Percentiles rank a stretch among this genome's conserved stretches.
These are phyloP conservation scores for Hypoxylon sp. DNA, from an alignment of 2,329 filamentous ascomycete species.

Conservation along the genomic window DNA sequence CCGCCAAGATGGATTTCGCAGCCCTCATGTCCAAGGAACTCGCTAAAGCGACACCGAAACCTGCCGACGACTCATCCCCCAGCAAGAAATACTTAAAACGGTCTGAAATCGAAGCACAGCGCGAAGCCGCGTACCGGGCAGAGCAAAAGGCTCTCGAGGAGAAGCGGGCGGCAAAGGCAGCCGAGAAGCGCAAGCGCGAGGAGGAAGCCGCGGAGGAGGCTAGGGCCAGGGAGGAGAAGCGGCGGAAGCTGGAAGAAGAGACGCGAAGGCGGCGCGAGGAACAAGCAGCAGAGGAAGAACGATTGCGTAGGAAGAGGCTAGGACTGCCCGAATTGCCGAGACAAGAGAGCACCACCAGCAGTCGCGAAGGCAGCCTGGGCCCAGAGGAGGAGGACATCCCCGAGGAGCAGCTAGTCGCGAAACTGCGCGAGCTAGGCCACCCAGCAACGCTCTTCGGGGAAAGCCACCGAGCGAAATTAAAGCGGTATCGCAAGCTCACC, in stretches of 20 bases:
- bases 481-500: constrained; percentile 76
- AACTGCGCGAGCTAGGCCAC: constrained; percentile 78
- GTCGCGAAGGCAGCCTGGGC: constrained; percentile 58
- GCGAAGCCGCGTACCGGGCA: constrained; percentile 81
- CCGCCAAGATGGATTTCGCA: constrained; percentile 87
- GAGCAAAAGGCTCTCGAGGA: constrained; percentile 82
- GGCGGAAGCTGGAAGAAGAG: constrained; percentile 83
- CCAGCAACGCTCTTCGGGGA: constrained; percentile 87
- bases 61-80: constrained; percentile 41
- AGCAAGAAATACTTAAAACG: constrained; percentile 86
- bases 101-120: constrained; percentile 85
- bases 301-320: constrained; percentile 77
- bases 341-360: constrained; percentile 58
- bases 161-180: constrained; percentile 75
- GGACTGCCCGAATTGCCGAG: constrained; percentile 77
- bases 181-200: constrained; percentile 88
- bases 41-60: constrained; percentile 75
- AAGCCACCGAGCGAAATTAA: constrained; percentile 74
- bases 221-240: constrained; percentile 82
- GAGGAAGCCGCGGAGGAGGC: constrained; percentile 83
- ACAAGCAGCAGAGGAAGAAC: constrained; percentile 79
- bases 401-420: constrained; percentile 76
- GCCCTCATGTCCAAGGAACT: constrained; percentile 94
- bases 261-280: constrained; percentile 77
- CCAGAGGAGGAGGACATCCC: constrained; percentile 71